Evolutionary conservation across 805 yeast genomes (phyloP), one percentile per base, ranked within the genome.

Genomic region (Yarrowia phangngaensis): DNA sequence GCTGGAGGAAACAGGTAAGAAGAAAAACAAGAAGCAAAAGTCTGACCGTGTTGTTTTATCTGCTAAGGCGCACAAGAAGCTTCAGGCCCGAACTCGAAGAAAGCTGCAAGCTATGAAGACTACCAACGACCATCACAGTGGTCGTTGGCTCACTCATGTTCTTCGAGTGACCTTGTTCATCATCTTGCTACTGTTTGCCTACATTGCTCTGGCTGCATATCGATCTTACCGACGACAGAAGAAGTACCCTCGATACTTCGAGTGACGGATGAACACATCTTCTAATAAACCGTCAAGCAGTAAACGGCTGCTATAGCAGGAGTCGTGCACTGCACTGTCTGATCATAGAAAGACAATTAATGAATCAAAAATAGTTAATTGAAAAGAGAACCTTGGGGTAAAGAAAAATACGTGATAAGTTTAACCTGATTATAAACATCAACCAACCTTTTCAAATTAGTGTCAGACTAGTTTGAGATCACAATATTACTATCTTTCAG

Each of bases 191-290:
- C 15, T 41, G 29, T 16, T 41, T 12, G 48, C 22, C 11, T 41
- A 41, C 48, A 22, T 41, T 29, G 35, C 35, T 7, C 30, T 41
- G 20, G 48, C 48, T 1, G 35, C 35, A 4, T 38, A 38, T 11
- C 23, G 45, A 6, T 27, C 32, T 6, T 27, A 38, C 14, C 32
- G 32, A 38, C 32, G 45, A 2, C 26, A 38, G 17, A 27, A 38
- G 16, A 38, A 38, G 45, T 38, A 38, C 15, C 45, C 45, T 26
- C 45, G 45, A 5, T 38, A 38, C 23, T 38, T 38, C 13, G 45
- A 36, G 7, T 36, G 19, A 12, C 14, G n/a, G n/a, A n/a, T n/a
- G n/a, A n/a, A n/a, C n/a, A n/a, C n/a, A n/a, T n/a, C n/a, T n/a
- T n/a, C n/a, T n/a, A n/a, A n/a, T n/a, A n/a, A n/a, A n/a, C n/a